Conservation (phyloP, 2,329 filamentous ascomycete species). For the Arthrocladium fulminans region DNA sequence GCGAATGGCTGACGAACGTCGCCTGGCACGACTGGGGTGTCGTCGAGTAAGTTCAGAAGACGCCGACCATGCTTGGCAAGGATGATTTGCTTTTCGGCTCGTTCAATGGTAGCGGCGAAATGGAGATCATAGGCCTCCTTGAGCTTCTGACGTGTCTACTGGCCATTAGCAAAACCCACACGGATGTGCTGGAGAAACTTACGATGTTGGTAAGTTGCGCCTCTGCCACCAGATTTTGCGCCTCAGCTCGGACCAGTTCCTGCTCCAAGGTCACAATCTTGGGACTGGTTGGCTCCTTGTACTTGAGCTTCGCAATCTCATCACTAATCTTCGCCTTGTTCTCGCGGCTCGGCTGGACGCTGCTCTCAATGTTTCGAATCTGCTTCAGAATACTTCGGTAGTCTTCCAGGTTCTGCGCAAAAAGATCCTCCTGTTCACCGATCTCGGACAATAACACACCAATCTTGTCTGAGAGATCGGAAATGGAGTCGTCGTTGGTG, state of each 20-base stretch:
- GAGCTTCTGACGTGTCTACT: constrained; percentile 82
- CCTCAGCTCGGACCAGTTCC: constrained; percentile 90
- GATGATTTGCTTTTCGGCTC: constrained; percentile 93
- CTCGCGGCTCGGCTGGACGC: constrained; percentile 85
- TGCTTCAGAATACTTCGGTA: constrained; percentile 74
- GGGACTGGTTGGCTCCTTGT: constrained; percentile 79
- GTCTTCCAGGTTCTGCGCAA: constrained; percentile 79
- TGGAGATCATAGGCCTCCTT: constrained; percentile 89
- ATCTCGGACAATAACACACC: constrained; percentile 87
- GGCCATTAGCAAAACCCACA: constrained; percentile 7
- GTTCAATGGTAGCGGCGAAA: constrained; percentile 84
- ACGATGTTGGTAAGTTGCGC: constrained; percentile 93
- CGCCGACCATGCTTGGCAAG: constrained; percentile 83
- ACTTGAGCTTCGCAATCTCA: constrained; percentile 84
- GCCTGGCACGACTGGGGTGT: constrained; percentile 80
- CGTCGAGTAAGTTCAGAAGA: constrained; percentile 76
- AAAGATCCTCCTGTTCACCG: constrained; percentile 84
- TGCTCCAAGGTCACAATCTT: constrained; percentile 82
- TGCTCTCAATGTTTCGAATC: constrained; percentile 90
- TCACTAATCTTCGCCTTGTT: constrained; percentile 80
- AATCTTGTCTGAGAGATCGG: constrained; percentile 89
- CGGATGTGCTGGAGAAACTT: constrained; percentile 30
- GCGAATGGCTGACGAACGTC: constrained; percentile 64
- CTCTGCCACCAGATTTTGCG: constrained; percentile 90
- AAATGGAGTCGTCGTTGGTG: constrained; percentile 76